These are phyloP conservation scores for Phytophthora uliginosa DNA, from an alignment of 352 stramenopile species.

Conservation along the genomic window DNA sequence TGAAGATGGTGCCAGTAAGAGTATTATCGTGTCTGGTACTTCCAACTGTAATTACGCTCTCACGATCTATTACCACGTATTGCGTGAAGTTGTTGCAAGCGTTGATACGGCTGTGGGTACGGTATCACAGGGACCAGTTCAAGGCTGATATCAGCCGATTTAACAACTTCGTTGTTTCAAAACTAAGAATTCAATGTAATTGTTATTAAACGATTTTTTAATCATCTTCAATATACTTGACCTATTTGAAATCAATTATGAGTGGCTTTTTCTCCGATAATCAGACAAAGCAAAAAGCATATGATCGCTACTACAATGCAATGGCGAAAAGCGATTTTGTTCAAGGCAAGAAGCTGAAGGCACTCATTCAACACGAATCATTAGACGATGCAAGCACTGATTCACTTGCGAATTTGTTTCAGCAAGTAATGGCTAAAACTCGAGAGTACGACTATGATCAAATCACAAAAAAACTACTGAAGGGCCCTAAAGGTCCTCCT, in stretches of 20 bases:
- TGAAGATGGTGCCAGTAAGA: constrained; percentile 9
- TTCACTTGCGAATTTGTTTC: constrained; percentile 3
- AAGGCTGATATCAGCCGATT: background rate
- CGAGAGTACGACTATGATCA: background rate
- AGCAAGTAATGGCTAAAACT: constrained; percentile 1
- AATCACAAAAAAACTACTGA: background rate
- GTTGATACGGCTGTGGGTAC: constrained; percentile 16
- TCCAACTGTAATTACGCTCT: constrained; percentile 8
- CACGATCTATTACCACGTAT: constrained; percentile 22
- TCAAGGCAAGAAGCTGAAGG: background rate
- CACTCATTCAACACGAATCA: constrained; percentile 3
- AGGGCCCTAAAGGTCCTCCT: background rate
- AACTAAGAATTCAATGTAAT: background rate
- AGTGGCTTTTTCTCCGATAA: constrained; percentile 1
- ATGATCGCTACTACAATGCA: background rate
- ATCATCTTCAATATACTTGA: background rate
- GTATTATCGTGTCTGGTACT: constrained; percentile 16
- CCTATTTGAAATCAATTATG: background rate
- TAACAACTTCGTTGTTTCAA: background rate
- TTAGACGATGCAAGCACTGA: background rate
- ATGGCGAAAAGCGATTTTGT: background rate
- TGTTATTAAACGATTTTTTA: constrained; percentile 6
- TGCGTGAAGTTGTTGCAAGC: constrained; percentile 9
- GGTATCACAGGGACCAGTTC: background rate
- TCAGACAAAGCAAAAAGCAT: background rate